Base-by-base conservation (phyloP, 2,329 filamentous ascomycete species). In the Diaporthe vexans region DNA sequence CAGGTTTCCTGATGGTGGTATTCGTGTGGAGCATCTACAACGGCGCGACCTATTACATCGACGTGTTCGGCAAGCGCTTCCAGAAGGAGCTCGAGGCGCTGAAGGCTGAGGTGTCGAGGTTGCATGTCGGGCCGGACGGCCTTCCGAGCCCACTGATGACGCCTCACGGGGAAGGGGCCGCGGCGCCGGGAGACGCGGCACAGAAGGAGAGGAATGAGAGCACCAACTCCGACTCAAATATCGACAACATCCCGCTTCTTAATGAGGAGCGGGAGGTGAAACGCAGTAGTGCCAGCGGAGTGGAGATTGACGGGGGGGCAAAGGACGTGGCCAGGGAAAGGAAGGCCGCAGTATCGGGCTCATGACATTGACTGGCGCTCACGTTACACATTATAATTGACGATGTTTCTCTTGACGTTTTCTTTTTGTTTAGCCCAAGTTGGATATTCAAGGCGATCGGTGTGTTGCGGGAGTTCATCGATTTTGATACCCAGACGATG, bases 1-100 rank as follows among this genome's bases (percentile, higher is more conserved):
- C 92, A 2, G 78, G 82, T 0, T 99, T 98, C 84, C 87, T 99
- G 59, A 87, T 93, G 72, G 85, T 90, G 3, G 92, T 99, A n/a
- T 98, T 99, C 81, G 88, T 91, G 57, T 98, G 95, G 95, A 97
- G 94, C 78, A 93, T 98, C 73, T 97, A 98, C 86, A 99, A 99
- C 79, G 97, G 97, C 43, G 95, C 97, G 24, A 98, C 95, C 0
- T 99, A 94, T 83, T 99, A 99, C 84, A 98, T 99, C 80, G 97
- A 99, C 79, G 94, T 98, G 1, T 99, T 98, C 82, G 97, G 97
- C 71, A 97, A 94, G 79, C 91, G 95, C 3, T 98, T 99, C 87
- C 95, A 99, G 86, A 98, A 96, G 81, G 97, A 99, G 83, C 88
- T 99, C 17, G 95, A 99, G 81, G 90, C 93, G 70, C 90, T 99